Percentiles rank a stretch among this genome's conserved stretches.
Evolutionary conservation across 2,329 filamentous ascomycete genomes (phyloP).

Genomic region (Periglandula ipomoeae): DNA sequence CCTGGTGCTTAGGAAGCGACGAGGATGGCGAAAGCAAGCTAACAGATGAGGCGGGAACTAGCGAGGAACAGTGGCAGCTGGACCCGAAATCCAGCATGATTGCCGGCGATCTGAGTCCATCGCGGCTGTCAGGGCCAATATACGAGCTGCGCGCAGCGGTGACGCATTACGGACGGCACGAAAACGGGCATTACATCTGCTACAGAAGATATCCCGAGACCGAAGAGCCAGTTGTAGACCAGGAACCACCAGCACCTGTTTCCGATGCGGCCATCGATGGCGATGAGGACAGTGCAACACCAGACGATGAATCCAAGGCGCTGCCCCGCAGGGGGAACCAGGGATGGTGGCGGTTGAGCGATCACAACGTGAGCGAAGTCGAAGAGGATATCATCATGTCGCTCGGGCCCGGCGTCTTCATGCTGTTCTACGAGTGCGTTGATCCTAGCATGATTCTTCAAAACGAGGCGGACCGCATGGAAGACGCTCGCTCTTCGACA

Average conservation of each 20-base stretch:
- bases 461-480: slow-evolving; percentile 17
- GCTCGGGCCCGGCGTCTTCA: slow-evolving; percentile 74
- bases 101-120: slow-evolving; percentile 40
- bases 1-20: slow-evolving; percentile 71
- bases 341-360: slow-evolving; percentile 86
- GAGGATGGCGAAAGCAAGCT: slow-evolving; percentile 13
- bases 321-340: slow-evolving; percentile 21
- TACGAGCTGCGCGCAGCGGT: slow-evolving; percentile 80
- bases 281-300: slow-evolving; percentile 8
- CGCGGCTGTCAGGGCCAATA: slow-evolving; percentile 45
- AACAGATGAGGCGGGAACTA: slow-evolving; percentile 13
- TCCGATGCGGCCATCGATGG: slow-evolving; percentile 5
- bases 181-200: slow-evolving; percentile 93
- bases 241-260: background rate
- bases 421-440: slow-evolving; percentile 88
- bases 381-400: slow-evolving; percentile 63
- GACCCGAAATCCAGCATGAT: slow-evolving; percentile 68
- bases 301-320: slow-evolving; percentile 1
- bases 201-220: slow-evolving; percentile 60
- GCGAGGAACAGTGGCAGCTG: slow-evolving; percentile 59
- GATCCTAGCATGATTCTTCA: slow-evolving; percentile 41
- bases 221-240: background rate
- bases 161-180: slow-evolving; percentile 82
- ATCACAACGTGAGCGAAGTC: slow-evolving; percentile 71
- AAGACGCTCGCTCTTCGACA: slow-evolving; percentile 9